A percentile compares a stretch with the other conserved stretches of the same genome.
These are phyloP conservation scores for Ophiostoma triangulosporum DNA, from an alignment of 2,329 filamentous ascomycete species.

Conservation along the genomic window DNA sequence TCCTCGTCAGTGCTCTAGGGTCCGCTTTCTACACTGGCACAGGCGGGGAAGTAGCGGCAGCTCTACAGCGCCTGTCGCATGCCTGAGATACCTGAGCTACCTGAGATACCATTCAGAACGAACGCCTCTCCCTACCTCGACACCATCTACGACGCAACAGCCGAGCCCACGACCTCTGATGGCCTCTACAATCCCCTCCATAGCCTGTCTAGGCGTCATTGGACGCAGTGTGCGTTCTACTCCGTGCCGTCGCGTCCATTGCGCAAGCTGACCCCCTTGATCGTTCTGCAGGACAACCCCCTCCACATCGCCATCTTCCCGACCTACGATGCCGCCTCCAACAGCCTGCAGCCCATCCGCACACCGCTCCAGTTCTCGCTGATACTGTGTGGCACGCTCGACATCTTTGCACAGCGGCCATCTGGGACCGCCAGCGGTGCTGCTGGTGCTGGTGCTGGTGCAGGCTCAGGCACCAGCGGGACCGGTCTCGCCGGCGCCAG, in stretches of 20 bases:
- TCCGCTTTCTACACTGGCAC: not conserved
- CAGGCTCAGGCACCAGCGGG: conserved; percentile 16
- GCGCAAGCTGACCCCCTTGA: not conserved
- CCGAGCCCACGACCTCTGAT: conserved; percentile 23
- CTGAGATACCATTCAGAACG: not conserved
- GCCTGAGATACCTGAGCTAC: not conserved
- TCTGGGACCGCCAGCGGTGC: conserved; percentile 41
- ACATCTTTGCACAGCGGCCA: conserved; percentile 81
- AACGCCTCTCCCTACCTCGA: not conserved
- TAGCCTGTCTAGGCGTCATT: conserved; percentile 87
- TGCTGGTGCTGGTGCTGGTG: no score
- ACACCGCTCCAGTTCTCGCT: conserved; percentile 83
- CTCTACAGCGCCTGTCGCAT: not conserved
- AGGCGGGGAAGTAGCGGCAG: conserved; percentile 1
- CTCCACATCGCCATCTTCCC: conserved; percentile 88
- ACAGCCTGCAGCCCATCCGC: conserved; percentile 42
- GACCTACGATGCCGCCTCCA: conserved; percentile 46
- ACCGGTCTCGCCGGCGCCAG: conserved; percentile 55
- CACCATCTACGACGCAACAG: not conserved
- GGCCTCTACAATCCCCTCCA: conserved; percentile 56
- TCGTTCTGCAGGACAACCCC: conserved; percentile 67
- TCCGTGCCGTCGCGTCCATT: not conserved
- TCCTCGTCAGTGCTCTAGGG: not conserved
- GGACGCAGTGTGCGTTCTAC: conserved; percentile 62
- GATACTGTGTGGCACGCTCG: conserved; percentile 77